phyloP scores from a whole-genome alignment of 1,284 basidiomycete genomes.

The Meripilus lineatus region DNA sequence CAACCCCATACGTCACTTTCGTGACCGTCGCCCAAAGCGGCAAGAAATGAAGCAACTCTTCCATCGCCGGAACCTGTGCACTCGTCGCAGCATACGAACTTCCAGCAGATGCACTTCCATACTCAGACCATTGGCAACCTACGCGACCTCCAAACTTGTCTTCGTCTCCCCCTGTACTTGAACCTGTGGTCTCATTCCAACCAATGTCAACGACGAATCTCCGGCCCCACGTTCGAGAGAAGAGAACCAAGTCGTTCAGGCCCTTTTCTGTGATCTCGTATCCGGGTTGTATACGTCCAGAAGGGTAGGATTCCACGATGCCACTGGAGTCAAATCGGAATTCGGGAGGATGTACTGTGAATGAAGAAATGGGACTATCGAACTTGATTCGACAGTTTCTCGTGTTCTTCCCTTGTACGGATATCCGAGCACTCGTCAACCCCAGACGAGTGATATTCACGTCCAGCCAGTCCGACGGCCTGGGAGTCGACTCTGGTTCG shows the following conservation, averaged over 20 bases:
- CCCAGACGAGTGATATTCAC: constrained; percentile 3
- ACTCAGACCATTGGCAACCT: constrained; percentile 70
- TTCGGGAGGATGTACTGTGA: constrained; percentile 30
- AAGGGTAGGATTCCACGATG: constrained; percentile 20
- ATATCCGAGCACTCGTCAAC: constrained; percentile 24
- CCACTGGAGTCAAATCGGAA: no score
- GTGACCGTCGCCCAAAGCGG: constrained; percentile 64
- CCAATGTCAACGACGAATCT: constrained; percentile 38
- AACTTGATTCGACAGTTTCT: constrained; percentile 56
- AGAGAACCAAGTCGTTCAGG: constrained; percentile 44
- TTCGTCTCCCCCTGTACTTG: constrained; percentile 17
- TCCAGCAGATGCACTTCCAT: constrained; percentile 52
- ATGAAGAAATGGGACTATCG: constrained; percentile 39
- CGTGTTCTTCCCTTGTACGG: constrained; percentile 44
- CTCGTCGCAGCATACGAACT: constrained; percentile 16
- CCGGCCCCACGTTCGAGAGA: constrained; percentile 59
- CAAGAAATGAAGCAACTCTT: constrained; percentile 62
- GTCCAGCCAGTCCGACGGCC: constrained; percentile 11
- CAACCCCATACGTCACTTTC: constrained; percentile 56
- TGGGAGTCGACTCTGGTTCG: no score
- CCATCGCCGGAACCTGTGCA: constrained; percentile 62
- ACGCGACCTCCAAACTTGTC: constrained; percentile 44
- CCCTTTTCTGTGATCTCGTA: constrained; percentile 35
- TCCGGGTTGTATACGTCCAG: constrained; percentile 33
- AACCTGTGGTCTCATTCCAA: constrained; percentile 7